Conservation (phyloP, 495 filamentous ascomycete species). For the Saxophila tyrrhenica region DNA sequence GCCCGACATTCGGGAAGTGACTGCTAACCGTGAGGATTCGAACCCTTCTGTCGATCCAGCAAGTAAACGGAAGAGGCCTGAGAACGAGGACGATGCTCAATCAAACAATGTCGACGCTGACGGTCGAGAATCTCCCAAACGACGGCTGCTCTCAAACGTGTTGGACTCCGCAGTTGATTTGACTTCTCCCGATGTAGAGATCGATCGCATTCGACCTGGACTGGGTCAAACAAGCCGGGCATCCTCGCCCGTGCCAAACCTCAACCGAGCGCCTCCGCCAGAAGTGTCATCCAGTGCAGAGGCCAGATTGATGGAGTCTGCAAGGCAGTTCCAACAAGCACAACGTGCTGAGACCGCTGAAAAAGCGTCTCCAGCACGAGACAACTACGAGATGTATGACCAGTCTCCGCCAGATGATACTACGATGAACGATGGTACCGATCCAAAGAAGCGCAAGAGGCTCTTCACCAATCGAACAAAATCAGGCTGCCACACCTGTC, state of each 20-base stretch:
- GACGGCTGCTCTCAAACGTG: background rate
- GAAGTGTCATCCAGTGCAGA: constrained; percentile 14
- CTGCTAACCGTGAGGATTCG: background rate
- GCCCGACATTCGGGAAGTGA: background rate
- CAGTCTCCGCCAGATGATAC: background rate
- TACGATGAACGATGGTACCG: background rate
- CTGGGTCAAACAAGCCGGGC: background rate
- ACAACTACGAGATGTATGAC: background rate
- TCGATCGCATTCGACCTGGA: background rate
- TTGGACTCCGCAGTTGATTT: constrained; percentile 15
- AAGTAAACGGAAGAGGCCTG: background rate
- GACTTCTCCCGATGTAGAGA: constrained; percentile 2
- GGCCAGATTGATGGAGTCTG: constrained; percentile 8
- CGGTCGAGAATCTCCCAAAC: background rate
- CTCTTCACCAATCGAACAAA: constrained; percentile 90
- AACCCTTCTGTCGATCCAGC: background rate
- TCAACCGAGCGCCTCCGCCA: background rate
- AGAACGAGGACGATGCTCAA: background rate
- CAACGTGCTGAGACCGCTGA: background rate
- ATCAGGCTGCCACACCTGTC: constrained; percentile 92
- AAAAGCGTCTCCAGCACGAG: background rate
- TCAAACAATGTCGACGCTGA: background rate
- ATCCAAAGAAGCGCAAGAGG: constrained; percentile 18
- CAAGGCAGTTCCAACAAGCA: constrained; percentile 10
- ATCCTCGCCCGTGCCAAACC: background rate